phyloP scores from a whole-genome alignment of 805 yeast genomes.

The Ogataea siamensis region DNA sequence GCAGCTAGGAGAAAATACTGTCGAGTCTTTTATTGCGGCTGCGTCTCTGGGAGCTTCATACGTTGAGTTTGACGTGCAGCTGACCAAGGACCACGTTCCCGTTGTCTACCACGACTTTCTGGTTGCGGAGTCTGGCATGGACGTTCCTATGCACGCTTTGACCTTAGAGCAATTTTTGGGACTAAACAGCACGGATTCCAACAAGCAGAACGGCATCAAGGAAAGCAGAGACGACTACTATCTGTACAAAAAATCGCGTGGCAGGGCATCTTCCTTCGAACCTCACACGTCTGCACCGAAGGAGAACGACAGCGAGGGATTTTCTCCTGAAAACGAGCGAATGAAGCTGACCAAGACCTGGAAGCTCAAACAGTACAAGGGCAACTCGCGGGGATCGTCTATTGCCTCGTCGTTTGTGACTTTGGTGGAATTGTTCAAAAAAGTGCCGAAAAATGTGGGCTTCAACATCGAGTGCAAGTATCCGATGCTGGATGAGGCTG shows the following conservation, averaged over 20 bases:
- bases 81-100: slow-evolving; percentile 87
- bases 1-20: slow-evolving; percentile 93
- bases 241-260: slow-evolving; percentile 28
- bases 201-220: slow-evolving; percentile 14
- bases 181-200: slow-evolving; percentile 37
- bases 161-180: slow-evolving; percentile 85
- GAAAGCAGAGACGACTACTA: slow-evolving; percentile 33
- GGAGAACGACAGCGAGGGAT: slow-evolving; percentile 28
- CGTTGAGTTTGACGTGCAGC: slow-evolving; percentile 94
- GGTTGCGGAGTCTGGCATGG: slow-evolving; percentile 94
- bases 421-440: slow-evolving; percentile 75
- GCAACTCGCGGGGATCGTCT: slow-evolving; percentile 85
- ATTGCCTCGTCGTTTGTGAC: slow-evolving; percentile 93
- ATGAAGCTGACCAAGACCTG: slow-evolving; percentile 88
- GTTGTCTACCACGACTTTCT: slow-evolving; percentile 93
- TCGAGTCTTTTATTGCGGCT: slow-evolving; percentile 93
- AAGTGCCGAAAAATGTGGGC: slow-evolving; percentile 80
- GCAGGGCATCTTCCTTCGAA: slow-evolving; percentile 38
- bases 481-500: slow-evolving; percentile 93
- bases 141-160: slow-evolving; percentile 91
- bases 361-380: slow-evolving; percentile 83
- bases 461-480: slow-evolving; percentile 93
- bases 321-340: slow-evolving; percentile 47
- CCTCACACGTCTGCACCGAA: slow-evolving; percentile 7
- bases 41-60: slow-evolving; percentile 95